These are phyloP conservation scores for Pseudopediastrum boryanum DNA, from an alignment of 139 green algal species.

Conservation along the genomic window DNA sequence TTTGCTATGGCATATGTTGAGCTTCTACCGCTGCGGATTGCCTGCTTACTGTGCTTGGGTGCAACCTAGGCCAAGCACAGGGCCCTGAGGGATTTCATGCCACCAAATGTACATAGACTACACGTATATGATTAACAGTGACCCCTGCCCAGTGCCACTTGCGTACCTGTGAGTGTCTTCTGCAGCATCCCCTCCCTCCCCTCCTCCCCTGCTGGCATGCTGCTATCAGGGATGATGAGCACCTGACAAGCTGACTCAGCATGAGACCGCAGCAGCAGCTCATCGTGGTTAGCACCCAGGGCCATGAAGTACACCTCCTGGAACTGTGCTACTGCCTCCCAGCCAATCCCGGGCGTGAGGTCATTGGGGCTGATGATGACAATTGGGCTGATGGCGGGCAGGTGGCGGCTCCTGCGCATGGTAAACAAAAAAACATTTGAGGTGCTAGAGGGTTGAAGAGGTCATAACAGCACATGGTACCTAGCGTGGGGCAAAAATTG, in stretches of 20 bases:
- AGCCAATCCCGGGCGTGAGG: not conserved
- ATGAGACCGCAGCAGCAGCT: constrained; percentile 20
- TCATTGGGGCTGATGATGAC: constrained; percentile 2
- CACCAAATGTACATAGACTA: not conserved
- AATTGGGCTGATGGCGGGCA: not conserved
- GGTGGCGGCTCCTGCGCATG: not conserved
- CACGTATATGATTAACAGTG: no score
- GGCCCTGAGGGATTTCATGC: not conserved
- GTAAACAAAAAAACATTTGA: no score
- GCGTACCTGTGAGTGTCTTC: constrained; percentile 17
- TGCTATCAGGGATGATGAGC: constrained; percentile 9
- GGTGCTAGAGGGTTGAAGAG: no score
- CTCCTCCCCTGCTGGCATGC: not conserved
- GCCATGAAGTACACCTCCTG: constrained; percentile 1
- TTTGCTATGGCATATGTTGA: no score
- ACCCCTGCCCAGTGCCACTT: constrained; percentile 16
- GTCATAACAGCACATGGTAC: not conserved
- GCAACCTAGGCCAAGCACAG: no score
- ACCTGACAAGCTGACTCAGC: constrained; percentile 23
- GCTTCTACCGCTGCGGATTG: no score
- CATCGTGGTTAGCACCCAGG: not conserved
- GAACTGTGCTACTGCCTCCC: constrained; percentile 11
- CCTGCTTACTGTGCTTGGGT: no score
- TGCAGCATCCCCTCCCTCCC: not conserved
- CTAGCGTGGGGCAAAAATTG: not conserved